These are phyloP conservation scores for Phenoliferia sp. DNA, from an alignment of 1,284 basidiomycete species.

Conservation along the genomic window DNA sequence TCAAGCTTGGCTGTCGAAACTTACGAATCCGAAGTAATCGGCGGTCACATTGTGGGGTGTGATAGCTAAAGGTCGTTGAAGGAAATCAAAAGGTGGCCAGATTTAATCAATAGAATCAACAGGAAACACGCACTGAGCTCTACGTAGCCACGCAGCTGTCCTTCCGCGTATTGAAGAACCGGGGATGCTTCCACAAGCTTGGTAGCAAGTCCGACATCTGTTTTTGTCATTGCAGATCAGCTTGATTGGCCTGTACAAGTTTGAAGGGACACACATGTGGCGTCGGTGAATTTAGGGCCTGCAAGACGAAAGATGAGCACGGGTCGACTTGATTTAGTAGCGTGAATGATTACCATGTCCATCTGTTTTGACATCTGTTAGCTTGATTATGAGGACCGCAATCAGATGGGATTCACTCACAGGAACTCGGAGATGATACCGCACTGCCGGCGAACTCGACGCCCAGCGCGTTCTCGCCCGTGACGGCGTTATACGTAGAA, in stretches of 20 bases:
- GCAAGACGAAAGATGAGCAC: not conserved
- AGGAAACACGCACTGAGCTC: conserved; percentile 25
- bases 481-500: conserved; percentile 52
- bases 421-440: conserved; percentile 52
- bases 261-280: not conserved
- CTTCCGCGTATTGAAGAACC: conserved; percentile 62
- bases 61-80: conserved; percentile 38
- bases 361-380: not conserved
- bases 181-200: conserved; percentile 49
- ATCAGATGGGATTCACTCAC: no score
- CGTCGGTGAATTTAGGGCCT: conserved; percentile 1
- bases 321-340: not conserved
- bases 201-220: conserved; percentile 47
- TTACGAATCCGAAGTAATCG: conserved; percentile 57
- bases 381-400: not conserved
- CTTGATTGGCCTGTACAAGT: not conserved
- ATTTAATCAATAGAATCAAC: not conserved
- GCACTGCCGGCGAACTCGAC: conserved; percentile 66
- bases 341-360: not conserved
- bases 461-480: conserved; percentile 55
- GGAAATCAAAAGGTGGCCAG: not conserved
- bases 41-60: conserved; percentile 51
- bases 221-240: conserved; percentile 17
- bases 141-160: conserved; percentile 58
- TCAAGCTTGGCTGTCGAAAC: not conserved